Percentiles rank a stretch among this genome's conserved stretches.
Evolutionary conservation across 139 green algal genomes (phyloP).

Genomic region (Nannochloris sp.): DNA sequence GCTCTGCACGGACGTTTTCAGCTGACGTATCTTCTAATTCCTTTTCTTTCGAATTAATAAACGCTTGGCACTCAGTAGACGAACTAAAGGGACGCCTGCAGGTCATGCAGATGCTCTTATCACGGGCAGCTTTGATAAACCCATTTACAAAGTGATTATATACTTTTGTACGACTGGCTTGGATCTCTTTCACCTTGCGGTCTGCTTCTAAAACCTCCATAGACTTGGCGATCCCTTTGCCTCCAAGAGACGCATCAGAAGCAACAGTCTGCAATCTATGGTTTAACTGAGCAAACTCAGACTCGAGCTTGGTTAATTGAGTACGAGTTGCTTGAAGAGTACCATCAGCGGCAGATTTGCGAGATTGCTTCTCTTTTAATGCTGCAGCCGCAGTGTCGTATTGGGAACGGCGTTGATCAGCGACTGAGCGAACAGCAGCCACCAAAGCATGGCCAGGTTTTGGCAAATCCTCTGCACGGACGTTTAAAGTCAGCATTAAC

Average conservation of each 20-base stretch:
- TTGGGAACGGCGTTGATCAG: background rate
- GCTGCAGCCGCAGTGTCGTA: background rate
- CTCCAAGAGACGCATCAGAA: background rate
- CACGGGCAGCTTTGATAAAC: background rate
- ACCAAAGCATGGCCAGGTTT: background rate
- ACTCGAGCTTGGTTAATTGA: background rate
- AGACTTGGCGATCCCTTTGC: background rate
- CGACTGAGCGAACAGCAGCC: background rate
- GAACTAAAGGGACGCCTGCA: constrained; percentile 24
- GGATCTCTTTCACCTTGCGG: background rate
- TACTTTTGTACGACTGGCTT: background rate
- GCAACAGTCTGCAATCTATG: background rate
- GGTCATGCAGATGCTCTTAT: constrained; percentile 25
- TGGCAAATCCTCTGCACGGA: background rate
- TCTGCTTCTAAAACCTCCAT: background rate
- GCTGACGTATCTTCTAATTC: background rate
- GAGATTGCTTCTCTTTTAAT: background rate
- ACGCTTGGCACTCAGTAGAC: constrained; percentile 14
- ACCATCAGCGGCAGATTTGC: background rate
- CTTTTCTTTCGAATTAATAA: constrained; percentile 10
- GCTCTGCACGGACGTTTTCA: background rate
- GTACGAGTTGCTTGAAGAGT: background rate
- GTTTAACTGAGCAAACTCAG: background rate
- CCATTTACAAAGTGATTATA: background rate
- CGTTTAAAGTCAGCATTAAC: background rate